Conservation (phyloP, 2,329 filamentous ascomycete genomes). For the Epichloe hybrida region DNA sequence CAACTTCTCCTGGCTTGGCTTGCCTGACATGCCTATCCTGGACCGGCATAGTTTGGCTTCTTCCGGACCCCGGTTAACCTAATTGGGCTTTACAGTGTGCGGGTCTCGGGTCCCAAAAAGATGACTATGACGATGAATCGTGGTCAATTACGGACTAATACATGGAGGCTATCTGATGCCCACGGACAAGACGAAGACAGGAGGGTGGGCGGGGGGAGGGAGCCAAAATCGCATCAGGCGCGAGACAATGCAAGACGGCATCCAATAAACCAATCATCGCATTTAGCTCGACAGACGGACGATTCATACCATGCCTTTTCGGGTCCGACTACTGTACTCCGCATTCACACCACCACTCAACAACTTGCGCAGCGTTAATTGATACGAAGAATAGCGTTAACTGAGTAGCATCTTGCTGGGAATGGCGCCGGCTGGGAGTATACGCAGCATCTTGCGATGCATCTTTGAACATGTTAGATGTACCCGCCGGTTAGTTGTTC, state of each 20-base stretch:
- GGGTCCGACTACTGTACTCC: neutral
- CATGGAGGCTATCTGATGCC: neutral
- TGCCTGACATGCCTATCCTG: constrained; percentile 2
- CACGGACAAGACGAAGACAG: neutral
- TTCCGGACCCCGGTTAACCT: neutral
- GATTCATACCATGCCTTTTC: neutral
- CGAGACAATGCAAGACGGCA: constrained; percentile 1
- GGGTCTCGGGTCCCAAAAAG: neutral
- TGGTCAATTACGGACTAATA: too few relatives aligned
- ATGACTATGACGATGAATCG: neutral
- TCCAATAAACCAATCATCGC: neutral
- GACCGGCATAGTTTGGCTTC: neutral
- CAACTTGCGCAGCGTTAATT: neutral
- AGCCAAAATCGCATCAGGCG: neutral
- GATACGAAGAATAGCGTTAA: too few relatives aligned
- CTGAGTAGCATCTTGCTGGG: too few relatives aligned
- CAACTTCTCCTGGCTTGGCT: neutral
- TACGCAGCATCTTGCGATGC: too few relatives aligned
- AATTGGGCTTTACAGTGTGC: neutral
- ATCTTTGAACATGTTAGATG: too few relatives aligned
- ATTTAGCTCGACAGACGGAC: neutral
- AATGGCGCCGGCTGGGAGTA: too few relatives aligned
- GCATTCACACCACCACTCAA: too few relatives aligned
- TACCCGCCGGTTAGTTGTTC: too few relatives aligned
- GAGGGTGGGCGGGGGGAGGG: neutral